phyloP scores from a whole-genome alignment of 2,329 filamentous ascomycete species.

The Coleophoma crateriformis region DNA sequence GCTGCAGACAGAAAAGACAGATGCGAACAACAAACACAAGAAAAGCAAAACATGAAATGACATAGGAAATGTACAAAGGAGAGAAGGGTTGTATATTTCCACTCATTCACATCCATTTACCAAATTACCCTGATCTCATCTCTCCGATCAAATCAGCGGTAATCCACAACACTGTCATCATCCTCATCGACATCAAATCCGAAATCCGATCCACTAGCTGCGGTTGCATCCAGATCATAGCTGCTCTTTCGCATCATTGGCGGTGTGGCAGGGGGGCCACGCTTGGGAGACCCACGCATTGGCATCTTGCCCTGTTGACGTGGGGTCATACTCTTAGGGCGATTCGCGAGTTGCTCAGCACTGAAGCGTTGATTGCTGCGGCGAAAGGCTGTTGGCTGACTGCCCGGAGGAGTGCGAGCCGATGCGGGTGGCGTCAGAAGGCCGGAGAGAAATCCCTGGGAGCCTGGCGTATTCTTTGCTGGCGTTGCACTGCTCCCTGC shows the following conservation, averaged over 20 bases:
- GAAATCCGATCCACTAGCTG: constrained; percentile 49
- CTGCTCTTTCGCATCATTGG: constrained; percentile 54
- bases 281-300: constrained; percentile 36
- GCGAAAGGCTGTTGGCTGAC: constrained; percentile 55
- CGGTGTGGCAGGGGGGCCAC: constrained; percentile 44
- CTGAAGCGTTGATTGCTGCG: constrained; percentile 55
- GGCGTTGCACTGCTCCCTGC: constrained; percentile 17
- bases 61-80: neutral
- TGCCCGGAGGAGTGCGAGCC: constrained; percentile 1
- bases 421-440: constrained; percentile 87
- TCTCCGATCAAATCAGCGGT: constrained; percentile 4
- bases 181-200: constrained; percentile 30
- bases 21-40: neutral
- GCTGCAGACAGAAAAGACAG: neutral
- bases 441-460: constrained; percentile 65
- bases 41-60: neutral
- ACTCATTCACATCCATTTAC: too few species aligned
- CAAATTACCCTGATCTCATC: neutral
- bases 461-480: constrained; percentile 29
- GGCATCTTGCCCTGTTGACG: constrained; percentile 35
- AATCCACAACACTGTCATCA: constrained; percentile 21
- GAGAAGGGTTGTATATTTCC: too few species aligned
- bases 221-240: constrained; percentile 57
- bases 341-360: constrained; percentile 38
- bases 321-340: constrained; percentile 23